Percentiles rank a stretch among this genome's conserved stretches.
Conservation (phyloP, 495 filamentous ascomycete genomes). For the Neurospora tetraspora region DNA sequence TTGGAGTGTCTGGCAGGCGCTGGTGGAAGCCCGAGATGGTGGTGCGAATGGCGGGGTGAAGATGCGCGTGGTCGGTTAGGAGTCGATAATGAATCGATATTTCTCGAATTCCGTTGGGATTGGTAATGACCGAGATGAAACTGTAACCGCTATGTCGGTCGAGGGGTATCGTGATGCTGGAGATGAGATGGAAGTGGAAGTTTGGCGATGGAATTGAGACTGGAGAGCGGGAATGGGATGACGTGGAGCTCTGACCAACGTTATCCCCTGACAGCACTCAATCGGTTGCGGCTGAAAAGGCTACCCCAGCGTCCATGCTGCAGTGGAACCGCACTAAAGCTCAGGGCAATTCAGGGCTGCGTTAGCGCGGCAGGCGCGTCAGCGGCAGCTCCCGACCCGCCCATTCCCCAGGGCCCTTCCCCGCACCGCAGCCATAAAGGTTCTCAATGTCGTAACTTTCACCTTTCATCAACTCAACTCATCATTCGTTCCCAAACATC, state of each 20-base stretch:
- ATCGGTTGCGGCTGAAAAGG: neutral
- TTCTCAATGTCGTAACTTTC: neutral
- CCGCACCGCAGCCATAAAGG: neutral
- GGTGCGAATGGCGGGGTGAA: neutral
- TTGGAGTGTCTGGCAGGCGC: neutral
- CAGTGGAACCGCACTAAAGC: neutral
- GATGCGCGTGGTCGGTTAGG: neutral
- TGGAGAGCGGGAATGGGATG: neutral
- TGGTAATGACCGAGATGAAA: neutral
- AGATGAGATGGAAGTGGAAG: neutral
- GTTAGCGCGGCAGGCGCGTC: neutral
- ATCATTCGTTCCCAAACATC: neutral
- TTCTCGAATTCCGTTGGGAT: neutral
- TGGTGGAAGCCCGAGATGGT: neutral
- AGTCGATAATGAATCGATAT: neutral
- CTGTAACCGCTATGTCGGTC: neutral
- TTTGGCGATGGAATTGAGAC: neutral
- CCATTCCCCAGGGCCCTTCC: neutral
- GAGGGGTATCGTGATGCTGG: neutral
- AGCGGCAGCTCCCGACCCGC: neutral
- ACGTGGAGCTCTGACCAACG: neutral
- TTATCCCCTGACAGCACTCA: neutral
- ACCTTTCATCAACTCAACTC: neutral
- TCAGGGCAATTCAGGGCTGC: neutral
- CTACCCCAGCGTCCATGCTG: neutral